Percentiles rank a stretch among this genome's conserved stretches.
Conservation (phyloP, 2,329 filamentous ascomycete genomes). For the Helicocarpus griseus region DNA sequence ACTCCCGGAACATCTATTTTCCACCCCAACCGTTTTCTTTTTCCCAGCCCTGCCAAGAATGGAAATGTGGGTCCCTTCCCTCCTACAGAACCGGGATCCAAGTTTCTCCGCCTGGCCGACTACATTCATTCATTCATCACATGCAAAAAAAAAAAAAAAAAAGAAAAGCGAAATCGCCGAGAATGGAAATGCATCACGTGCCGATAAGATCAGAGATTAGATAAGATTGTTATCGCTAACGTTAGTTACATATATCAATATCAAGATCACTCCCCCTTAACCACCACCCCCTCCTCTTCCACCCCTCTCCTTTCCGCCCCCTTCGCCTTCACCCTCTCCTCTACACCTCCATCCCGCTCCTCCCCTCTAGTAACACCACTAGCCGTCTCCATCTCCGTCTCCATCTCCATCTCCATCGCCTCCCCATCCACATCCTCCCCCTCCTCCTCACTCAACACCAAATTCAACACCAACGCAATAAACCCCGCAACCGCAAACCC, state of each 20-base stretch:
- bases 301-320: background rate
- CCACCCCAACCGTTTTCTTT: background rate
- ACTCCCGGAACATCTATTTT: background rate
- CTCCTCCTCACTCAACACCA: conserved; percentile 63
- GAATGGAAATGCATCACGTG: conserved; percentile 8
- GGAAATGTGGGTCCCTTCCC: background rate
- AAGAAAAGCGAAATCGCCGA: too few species aligned
- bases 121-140: too few species aligned
- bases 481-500: conserved; percentile 57
- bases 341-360: background rate
- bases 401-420: conserved; percentile 6
- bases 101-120: too few species aligned
- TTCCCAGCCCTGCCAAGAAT: background rate
- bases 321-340: background rate
- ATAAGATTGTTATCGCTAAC: background rate
- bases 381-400: background rate
- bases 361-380: background rate
- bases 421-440: conserved; percentile 47
- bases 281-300: background rate
- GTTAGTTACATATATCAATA: background rate
- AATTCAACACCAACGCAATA: conserved; percentile 62
- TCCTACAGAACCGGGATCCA: too few species aligned
- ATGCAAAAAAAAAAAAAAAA: too few species aligned
- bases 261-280: background rate
- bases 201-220: background rate